Evolutionary conservation across 108 stramenopile species (phyloP), one percentile per base, ranked within the genome.

Genomic region (Nitzschia putrida): DNA sequence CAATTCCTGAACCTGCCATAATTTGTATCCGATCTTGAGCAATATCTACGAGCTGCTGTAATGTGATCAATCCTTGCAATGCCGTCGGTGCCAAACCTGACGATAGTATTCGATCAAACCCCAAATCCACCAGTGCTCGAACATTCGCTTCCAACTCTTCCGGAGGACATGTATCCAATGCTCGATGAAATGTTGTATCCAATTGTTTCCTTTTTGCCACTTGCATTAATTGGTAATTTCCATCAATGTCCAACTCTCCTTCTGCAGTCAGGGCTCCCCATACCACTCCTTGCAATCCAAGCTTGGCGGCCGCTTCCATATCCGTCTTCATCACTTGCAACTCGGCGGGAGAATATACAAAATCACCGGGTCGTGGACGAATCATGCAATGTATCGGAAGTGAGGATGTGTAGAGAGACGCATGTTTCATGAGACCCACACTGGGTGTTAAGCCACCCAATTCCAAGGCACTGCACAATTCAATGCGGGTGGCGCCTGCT

Each of bases 121-220:
- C 47, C 47, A 49, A 49, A 16, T 16, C 18, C n/a, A 49, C 18
- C n/a, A 49, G 3, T 2, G 14, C 1, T 49, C 18, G n/a, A 2
- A 49, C 14, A 49, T 49, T 49, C 47, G 14, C 47, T 49, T 49
- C 47, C n/a, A 49, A 18, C 18, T 49, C 18, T 16, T 49, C 47
- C 14, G n/a, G 47, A 18, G 47, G 47, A 49, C 47, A 49, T 49
- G 14, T 2, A 49, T 49, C 47, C 14, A 49, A 49, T 18, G 47
- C 47, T 49, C 47, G 47, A 49, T 49, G 47, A 49, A 49, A 49
- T 16, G 47, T 49, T 3, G 47, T 49, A 49, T 49, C 47, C 47
- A 49, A 49, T 49, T 49, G 14, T 18, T 18, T 16, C 6, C 18
- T 49, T 49, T 49, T 49, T 16, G 47, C 47, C 47, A 49, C 47